phyloP scores from a whole-genome alignment of 495 filamentous ascomycete genomes.

The Cercophora samala region DNA sequence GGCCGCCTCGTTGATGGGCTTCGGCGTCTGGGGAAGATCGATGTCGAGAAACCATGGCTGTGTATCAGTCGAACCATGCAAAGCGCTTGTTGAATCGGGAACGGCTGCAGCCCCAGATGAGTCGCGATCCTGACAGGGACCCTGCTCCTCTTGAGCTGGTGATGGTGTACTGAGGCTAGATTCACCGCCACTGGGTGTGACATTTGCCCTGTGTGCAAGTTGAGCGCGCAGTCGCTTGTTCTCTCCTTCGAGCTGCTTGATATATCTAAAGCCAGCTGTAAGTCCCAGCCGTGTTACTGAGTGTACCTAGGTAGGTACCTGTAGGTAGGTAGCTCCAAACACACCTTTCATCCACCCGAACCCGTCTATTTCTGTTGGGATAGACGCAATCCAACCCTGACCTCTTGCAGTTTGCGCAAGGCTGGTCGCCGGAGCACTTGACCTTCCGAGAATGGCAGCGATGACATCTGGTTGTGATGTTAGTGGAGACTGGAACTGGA shows the following conservation, averaged over 20 bases:
- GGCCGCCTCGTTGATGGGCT: constrained; percentile 14
- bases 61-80: background rate
- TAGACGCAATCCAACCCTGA: constrained; percentile 2
- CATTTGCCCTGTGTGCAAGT: background rate
- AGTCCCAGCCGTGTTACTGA: too few relatives aligned
- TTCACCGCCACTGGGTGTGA: background rate
- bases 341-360: background rate
- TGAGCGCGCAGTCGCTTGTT: constrained; percentile 11
- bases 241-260: constrained; percentile 10
- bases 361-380: background rate
- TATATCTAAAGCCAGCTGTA: constrained; percentile 2
- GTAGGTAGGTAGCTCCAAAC: too few relatives aligned
- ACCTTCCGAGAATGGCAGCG: constrained; percentile 2
- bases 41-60: constrained; percentile 15
- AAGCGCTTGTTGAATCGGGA: background rate
- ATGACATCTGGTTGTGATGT: background rate
- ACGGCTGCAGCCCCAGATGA: background rate
- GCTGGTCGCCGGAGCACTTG: constrained; percentile 23
- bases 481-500: too few relatives aligned
- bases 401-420: constrained; percentile 25
- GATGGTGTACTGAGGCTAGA: background rate
- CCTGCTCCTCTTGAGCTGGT: background rate
- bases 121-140: background rate
- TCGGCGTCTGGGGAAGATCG: constrained; percentile 9
- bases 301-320: too few relatives aligned